phyloP scores from a whole-genome alignment of 163 green algal species.

The Volvox carteri region DNA sequence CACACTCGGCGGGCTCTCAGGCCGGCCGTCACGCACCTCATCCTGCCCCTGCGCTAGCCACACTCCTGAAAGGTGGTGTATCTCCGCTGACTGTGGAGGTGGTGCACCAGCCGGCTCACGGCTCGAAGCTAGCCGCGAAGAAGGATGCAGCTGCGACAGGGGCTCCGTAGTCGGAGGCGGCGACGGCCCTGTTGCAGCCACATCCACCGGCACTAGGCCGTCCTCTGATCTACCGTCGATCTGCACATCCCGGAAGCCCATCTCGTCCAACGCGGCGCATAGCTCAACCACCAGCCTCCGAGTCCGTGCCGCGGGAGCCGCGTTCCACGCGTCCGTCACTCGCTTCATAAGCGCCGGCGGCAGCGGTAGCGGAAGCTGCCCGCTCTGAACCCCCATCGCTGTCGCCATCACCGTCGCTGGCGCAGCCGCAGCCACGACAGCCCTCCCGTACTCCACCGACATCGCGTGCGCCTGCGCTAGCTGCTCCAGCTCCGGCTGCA shows the following conservation, averaged over 20 bases:
- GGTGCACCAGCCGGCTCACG: not conserved
- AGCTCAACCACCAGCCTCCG: constrained; percentile 49
- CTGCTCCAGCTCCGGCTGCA: constrained; percentile 49
- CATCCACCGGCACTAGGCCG: constrained; percentile 34
- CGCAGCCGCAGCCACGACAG: not conserved
- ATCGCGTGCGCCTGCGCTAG: constrained; percentile 47
- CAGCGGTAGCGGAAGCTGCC: constrained; percentile 21
- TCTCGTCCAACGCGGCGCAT: constrained; percentile 31
- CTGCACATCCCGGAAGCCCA: constrained; percentile 32
- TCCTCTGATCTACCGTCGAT: not conserved
- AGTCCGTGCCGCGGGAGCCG: not conserved
- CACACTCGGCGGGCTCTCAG: not conserved
- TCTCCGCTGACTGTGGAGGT: not conserved
- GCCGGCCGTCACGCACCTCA: too few relatives aligned
- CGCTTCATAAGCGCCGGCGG: constrained; percentile 1
- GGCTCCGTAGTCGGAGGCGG: too few relatives aligned
- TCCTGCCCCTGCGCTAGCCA: too few relatives aligned
- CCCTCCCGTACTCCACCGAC: not conserved
- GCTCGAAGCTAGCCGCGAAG: not conserved
- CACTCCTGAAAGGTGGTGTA: too few relatives aligned
- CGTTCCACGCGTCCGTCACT: not conserved
- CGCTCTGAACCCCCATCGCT: not conserved
- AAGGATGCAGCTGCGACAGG: too few relatives aligned
- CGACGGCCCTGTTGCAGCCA: not conserved
- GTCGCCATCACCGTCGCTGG: not conserved